Percentiles rank a stretch among this genome's conserved stretches.
Evolutionary conservation across 2,329 filamentous ascomycete genomes (phyloP).

Genomic region (Teratosphaeria epicoccoides): DNA sequence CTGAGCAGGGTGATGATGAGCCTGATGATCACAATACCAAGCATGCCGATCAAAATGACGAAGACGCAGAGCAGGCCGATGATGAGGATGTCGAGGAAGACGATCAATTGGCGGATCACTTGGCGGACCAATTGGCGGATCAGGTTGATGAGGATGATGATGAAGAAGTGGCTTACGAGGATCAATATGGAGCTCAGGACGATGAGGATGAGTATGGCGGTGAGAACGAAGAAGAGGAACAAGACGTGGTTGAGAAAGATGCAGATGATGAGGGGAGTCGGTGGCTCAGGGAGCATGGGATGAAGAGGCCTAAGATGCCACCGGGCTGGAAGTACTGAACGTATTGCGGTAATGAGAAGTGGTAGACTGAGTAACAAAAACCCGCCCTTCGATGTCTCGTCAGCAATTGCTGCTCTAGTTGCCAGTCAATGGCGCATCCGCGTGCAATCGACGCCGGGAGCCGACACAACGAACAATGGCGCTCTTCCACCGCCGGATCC

Average conservation of each 20-base stretch:
- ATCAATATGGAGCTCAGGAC: not conserved
- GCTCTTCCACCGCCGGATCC: too few species aligned
- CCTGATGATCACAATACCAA: not conserved
- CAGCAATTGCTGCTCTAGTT: too few species aligned
- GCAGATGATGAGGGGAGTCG: not conserved
- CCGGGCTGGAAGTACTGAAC: not conserved
- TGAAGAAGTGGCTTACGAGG: too few species aligned
- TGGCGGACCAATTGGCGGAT: too few species aligned
- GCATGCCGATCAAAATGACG: not conserved
- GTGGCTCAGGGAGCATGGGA: not conserved
- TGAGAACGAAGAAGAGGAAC: not conserved
- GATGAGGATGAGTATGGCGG: not conserved
- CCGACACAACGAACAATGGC: too few species aligned
- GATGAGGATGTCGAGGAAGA: not conserved
- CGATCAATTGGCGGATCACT: not conserved
- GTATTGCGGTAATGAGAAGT: too few species aligned
- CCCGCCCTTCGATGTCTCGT: too few species aligned
- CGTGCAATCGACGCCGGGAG: too few species aligned
- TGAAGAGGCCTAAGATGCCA: not conserved
- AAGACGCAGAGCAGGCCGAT: not conserved
- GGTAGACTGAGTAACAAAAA: too few species aligned
- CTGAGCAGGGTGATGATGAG: not conserved
- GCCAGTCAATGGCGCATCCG: too few species aligned
- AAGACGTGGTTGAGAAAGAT: too few species aligned
- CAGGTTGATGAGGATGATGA: too few species aligned